phyloP scores from a whole-genome alignment of 23 red algal genomes.

The Pyropia haitanensis region DNA sequence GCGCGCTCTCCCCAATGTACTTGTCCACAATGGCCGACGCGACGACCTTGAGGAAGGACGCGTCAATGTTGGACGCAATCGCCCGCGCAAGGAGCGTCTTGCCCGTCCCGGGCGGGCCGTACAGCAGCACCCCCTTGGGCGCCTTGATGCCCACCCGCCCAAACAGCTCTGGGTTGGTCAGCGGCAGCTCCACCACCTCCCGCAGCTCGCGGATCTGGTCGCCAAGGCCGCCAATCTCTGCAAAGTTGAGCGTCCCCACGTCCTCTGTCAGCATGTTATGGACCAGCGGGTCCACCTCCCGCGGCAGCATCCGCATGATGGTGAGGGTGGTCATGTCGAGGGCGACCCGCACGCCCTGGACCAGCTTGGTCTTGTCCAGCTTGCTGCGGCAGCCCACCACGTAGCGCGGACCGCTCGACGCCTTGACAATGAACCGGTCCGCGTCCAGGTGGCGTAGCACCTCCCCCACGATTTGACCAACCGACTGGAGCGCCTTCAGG shows the following conservation, averaged over 20 bases:
- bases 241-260: constrained; percentile 62
- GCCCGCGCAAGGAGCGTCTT: constrained; percentile 93
- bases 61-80: constrained; percentile 95
- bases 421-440: constrained; percentile 97
- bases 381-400: constrained; percentile 87
- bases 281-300: constrained; percentile 97
- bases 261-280: constrained; percentile 99
- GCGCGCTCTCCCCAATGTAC: constrained; percentile 98
- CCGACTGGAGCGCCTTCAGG: constrained; percentile 89
- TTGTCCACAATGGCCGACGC: constrained; percentile 98
- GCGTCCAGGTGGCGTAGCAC: constrained; percentile 83
- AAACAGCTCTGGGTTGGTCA: constrained; percentile 98
- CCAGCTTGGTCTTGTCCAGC: constrained; percentile 62
- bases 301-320: constrained; percentile 96
- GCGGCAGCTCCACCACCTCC: constrained; percentile 94
- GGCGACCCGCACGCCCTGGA: constrained; percentile 87
- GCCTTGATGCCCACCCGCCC: constrained; percentile 90
- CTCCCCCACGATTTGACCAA: constrained; percentile 98
- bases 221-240: constrained; percentile 90
- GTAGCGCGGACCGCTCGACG: constrained; percentile 94
- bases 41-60: constrained; percentile 91
- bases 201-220: constrained; percentile 96
- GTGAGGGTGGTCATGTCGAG: constrained; percentile 99
- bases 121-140: constrained; percentile 95
- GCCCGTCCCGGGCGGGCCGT: constrained; percentile 96